Evolutionary conservation across 2,329 filamentous ascomycete genomes (phyloP).

Genomic region (Aspergillus versicolor): DNA sequence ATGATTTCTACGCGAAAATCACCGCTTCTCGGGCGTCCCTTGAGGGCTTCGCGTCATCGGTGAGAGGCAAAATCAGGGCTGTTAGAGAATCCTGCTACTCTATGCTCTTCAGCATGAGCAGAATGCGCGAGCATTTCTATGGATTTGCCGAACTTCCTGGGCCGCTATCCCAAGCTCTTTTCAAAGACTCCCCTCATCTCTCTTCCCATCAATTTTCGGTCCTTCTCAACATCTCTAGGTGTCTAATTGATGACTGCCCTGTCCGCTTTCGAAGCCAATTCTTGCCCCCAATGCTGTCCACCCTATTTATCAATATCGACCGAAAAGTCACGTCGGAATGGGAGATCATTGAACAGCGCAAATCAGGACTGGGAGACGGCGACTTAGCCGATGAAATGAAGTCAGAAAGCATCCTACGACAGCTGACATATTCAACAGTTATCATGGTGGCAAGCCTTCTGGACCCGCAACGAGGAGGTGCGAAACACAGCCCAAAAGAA

Average conservation of each 20-base stretch:
- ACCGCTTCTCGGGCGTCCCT: slow-evolving; percentile 84
- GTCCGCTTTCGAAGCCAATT: slow-evolving; percentile 74
- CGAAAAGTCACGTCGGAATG: slow-evolving; percentile 84
- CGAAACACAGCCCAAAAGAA: slow-evolving; percentile 21
- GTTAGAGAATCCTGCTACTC: slow-evolving; percentile 93
- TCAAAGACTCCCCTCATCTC: slow-evolving; percentile 75
- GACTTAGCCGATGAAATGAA: slow-evolving; percentile 96
- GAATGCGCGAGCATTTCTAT: slow-evolving; percentile 84
- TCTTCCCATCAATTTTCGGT: slow-evolving; percentile 93
- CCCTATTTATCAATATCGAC: slow-evolving; percentile 83
- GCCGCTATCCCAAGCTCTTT: slow-evolving; percentile 79
- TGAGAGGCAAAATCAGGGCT: slow-evolving; percentile 82
- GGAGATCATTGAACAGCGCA: slow-evolving; percentile 65
- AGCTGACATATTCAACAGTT: slow-evolving; percentile 88
- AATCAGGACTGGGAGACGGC: slow-evolving; percentile 66
- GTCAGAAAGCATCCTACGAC: slow-evolving; percentile 88
- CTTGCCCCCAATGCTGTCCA: slow-evolving; percentile 76
- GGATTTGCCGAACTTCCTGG: slow-evolving; percentile 80
- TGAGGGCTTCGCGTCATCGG: slow-evolving; percentile 90
- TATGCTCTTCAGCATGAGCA: slow-evolving; percentile 89
- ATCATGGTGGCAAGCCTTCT: slow-evolving; percentile 88
- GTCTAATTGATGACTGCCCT: slow-evolving; percentile 90
- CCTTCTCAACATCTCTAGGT: slow-evolving; percentile 82
- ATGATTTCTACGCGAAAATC: slow-evolving; percentile 93
- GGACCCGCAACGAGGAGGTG: slow-evolving; percentile 68